Base-by-base conservation (phyloP, 2,329 filamentous ascomycete genomes). In the Alternaria metachromatica region DNA sequence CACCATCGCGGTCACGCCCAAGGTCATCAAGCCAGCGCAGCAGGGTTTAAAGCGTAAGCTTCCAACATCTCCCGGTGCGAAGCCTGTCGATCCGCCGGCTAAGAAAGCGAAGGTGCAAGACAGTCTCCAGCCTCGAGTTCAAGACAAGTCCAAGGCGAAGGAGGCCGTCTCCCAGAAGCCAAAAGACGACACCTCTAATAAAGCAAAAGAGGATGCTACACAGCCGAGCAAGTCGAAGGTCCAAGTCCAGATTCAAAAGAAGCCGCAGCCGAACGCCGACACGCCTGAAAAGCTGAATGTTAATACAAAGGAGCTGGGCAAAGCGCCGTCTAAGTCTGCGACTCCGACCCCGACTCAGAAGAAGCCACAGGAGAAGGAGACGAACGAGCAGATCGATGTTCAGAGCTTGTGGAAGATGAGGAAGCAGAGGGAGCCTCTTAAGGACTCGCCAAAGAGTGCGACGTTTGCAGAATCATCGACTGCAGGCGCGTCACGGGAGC, bases 391-490 rank as follows among this genome's bases (percentile, higher is more conserved):
- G 33, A 37, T 37, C 33, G 33, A 37, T 37, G 33, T 37, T 37
- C 33, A 37, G 33, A 37, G 33, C 33, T n/a, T 37, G 33, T 37
- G 9, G 28, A 10, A 18, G 8, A n/a, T 25, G 12, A 41, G 25
- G 18, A 53, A 21, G 20, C n/a, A 21, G 26, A 45, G 44, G 15
- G 33, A 4, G 10, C 21, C 28, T 18, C n/a, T 15, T 25, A 23
- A 20, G 30, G 26, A 46, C 6, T 8, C 13, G 41, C 20, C 28
- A 26, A 18, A 15, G 21, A 26, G 37, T 7, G 8, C 55, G n/a
- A 28, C 44, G 8, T n/a, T 28, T 12, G 55, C 63, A 13, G 58
- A 67, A 28, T 62, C 65, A 1, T 60, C 62, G 6, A 49, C 53
- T 12, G 25, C 60, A 26, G 58, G 44, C 15, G 49, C 54, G 33